Base-by-base conservation (phyloP, 768 basidiomycete genomes). In the Tulasnella sp. region DNA sequence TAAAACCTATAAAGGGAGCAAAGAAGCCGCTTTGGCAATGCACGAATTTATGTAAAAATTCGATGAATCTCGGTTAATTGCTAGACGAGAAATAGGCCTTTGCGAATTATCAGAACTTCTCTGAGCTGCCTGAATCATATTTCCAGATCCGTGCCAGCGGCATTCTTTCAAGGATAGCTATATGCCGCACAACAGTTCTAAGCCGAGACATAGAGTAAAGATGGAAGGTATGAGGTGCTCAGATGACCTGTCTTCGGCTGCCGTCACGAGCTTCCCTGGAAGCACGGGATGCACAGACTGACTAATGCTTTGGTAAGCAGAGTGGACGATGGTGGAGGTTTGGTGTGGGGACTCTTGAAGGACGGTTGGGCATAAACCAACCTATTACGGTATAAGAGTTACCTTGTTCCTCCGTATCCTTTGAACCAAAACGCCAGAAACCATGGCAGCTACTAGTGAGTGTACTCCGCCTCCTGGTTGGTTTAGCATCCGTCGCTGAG, bases 401-500 rank as follows among this genome's bases (percentile, higher is more conserved):
- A 37, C 31, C 34, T 6, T 6, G 37, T 14, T 12, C 11, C 18
- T 14, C 16, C 11, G 31, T 28, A 14, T 28, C 16, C 34, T 37
- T 31, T 37, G 34, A 69, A 5, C 64, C 31, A 12, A 12, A 20
- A 16, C 11, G 18, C 6, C 28, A 69, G 40, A 22, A 7, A 22
- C 18, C 31, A 75, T 75, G 74, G 74, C 74, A 44, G 74, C 74
- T 22, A 75, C 74, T 12, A 31, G 74, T 75, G 40, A 75, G 74
- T 42, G 8, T 22, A 11, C 41, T 2, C 18, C 34, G 42, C 2
- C n/a, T 24, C 73, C n/a, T 11, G 40, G 18, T 9, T 31, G 18
- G 1, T 40, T 40, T 8, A 4, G n/a, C 20, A 2, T 16, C 12
- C 20, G n/a, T 9, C 34, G 16, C 74, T 42, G 12, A 75, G 31